Conservation (phyloP, 148 eudicot species). For the Amaranthus cruentus region DNA sequence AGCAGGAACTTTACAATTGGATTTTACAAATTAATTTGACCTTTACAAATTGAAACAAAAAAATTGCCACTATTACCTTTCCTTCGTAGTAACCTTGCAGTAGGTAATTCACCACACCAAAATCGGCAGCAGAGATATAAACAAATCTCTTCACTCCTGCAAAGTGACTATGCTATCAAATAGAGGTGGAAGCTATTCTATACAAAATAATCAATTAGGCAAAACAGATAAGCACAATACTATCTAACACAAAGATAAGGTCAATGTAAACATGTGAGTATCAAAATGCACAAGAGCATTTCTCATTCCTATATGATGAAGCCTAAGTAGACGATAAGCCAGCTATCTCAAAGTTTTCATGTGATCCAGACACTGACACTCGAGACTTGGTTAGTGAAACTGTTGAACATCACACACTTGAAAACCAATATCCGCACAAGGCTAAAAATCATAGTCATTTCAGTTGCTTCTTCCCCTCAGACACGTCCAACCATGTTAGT, state of each 20-base stretch:
- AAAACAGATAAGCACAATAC: slow-evolving; percentile 1
- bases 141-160: slow-evolving; percentile 77
- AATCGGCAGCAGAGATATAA: slow-evolving; percentile 81
- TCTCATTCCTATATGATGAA: not conserved
- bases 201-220: slow-evolving; percentile 7
- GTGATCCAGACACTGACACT: no score
- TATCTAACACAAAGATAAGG: not conserved
- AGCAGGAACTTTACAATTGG: no score
- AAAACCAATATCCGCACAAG: no score
- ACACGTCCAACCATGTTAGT: no score
- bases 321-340: not conserved
- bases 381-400: not conserved
- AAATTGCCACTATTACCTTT: slow-evolving; percentile 44
- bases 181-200: slow-evolving; percentile 3
- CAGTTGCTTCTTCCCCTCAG: no score
- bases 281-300: not conserved
- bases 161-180: slow-evolving; percentile 17
- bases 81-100: slow-evolving; percentile 80
- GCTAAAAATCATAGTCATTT: no score
- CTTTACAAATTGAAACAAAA: not conserved
- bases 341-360: slow-evolving; percentile 1
- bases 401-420: not conserved
- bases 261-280: not conserved
- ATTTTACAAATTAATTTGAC: not conserved
- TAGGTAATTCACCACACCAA: slow-evolving; percentile 63